Percentiles rank a stretch among this genome's conserved stretches.
Evolutionary conservation across 352 stramenopile genomes (phyloP).

Genomic region (Phytophthora europaea): DNA sequence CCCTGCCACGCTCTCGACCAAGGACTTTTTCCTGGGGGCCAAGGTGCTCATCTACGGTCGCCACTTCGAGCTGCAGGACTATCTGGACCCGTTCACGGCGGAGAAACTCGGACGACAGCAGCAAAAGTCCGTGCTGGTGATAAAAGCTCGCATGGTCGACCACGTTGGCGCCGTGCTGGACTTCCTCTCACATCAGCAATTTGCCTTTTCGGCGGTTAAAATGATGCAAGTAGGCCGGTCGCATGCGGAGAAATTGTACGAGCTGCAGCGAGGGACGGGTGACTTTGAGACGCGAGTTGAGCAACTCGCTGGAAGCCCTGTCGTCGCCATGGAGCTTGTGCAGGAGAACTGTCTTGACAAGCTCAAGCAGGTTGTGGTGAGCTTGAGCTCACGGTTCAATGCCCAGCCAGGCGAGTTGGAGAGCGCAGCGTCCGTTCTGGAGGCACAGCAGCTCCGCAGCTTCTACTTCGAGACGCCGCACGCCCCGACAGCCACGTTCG

Average conservation of each 20-base stretch:
- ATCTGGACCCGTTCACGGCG: slow-evolving; percentile 83
- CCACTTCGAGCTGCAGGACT: slow-evolving; percentile 88
- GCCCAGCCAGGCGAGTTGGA: slow-evolving; percentile 59
- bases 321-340: slow-evolving; percentile 83
- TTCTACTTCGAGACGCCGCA: slow-evolving; percentile 75
- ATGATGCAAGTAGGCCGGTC: slow-evolving; percentile 62
- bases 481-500: slow-evolving; percentile 75
- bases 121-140: slow-evolving; percentile 76
- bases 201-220: slow-evolving; percentile 82
- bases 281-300: slow-evolving; percentile 51
- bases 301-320: slow-evolving; percentile 46
- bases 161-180: slow-evolving; percentile 65
- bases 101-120: slow-evolving; percentile 72
- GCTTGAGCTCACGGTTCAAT: slow-evolving; percentile 54
- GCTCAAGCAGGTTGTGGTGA: slow-evolving; percentile 62
- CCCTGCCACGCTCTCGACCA: slow-evolving; percentile 60
- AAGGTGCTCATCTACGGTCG: slow-evolving; percentile 87
- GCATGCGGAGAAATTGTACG: slow-evolving; percentile 68
- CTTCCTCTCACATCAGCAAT: slow-evolving; percentile 74
- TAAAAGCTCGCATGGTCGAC: slow-evolving; percentile 65
- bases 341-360: slow-evolving; percentile 76
- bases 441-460: slow-evolving; percentile 63
- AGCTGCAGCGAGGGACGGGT: slow-evolving; percentile 45
- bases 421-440: slow-evolving; percentile 56
- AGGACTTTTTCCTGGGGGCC: slow-evolving; percentile 88